Evolutionary conservation across 768 basidiomycete genomes (phyloP), one percentile per base, ranked within the genome.

Genomic region (Lyophyllum shimeji): DNA sequence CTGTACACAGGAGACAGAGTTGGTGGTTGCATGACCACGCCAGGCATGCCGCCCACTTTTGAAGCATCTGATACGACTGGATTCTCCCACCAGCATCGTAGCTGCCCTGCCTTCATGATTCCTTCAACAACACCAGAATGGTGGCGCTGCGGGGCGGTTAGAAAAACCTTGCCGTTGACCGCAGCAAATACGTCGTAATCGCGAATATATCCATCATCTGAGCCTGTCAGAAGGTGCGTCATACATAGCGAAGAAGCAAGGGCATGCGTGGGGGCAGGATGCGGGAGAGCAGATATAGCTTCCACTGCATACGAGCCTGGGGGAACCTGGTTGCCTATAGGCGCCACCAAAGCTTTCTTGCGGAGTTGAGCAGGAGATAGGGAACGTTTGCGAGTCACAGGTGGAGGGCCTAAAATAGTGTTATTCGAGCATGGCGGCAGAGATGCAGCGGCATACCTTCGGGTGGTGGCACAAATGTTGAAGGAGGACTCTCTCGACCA

Each of bases 31-130:
- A 79, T 80, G 52, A 39, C 27, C 46, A 55, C 40, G 21, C 69
- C 70, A 29, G 62, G 56, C 23, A 59, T 55, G 43, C 68, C 66
- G 54, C 60, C 54, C 21, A 59, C 59, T 64, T 67, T 70, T 39
- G 65, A 59, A 12, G 62, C 55, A 46, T 70, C 73, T 37, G 66
- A 64, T 25, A 69, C 58, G 6, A 67, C 63, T 11, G 83, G 82
- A 66, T 94, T 95, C 71, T 90, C 91, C 93, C 93, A 98, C 93
- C 95, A 98, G 52, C 77, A 91, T 37, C 87, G 81, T 25, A 90
- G 76, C 55, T 94, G 90, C 0, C 90, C 94, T 11, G 91, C 84
- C 67, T 95, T 95, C 81, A 93, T 90, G 49, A 89, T 86, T 6
- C 93, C 91, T 69, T 96, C 95, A 11, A 95, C 93, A 23, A 97